A percentile compares a stretch with the other conserved stretches of the same genome.
Evolutionary conservation across 179 eudicot genomes (phyloP).

Genomic region (Sideroxylon spinosum): DNA sequence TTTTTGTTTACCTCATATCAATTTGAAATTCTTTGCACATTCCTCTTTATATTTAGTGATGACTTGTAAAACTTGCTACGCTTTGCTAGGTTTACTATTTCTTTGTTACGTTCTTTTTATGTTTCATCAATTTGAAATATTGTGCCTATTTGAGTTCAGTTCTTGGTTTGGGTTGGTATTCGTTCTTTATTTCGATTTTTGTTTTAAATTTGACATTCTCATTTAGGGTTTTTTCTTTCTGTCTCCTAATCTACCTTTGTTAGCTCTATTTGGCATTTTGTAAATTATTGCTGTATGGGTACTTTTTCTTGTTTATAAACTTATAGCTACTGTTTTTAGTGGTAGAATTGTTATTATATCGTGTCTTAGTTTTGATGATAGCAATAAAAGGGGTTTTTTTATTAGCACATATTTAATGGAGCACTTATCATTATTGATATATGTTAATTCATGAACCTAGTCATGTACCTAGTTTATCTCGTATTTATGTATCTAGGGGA

Average conservation of each 20-base stretch:
- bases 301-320: not conserved
- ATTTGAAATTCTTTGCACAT: not conserved
- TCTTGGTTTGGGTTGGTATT: not conserved
- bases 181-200: not conserved
- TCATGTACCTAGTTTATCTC: no score
- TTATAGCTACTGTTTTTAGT: constrained; percentile 1
- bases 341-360: not conserved
- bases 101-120: not conserved
- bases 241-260: constrained; percentile 3
- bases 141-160: not conserved
- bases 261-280: not conserved
- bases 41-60: not conserved
- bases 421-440: not conserved
- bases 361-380: not conserved
- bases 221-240: constrained; percentile 11
- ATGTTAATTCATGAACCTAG: no score
- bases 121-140: not conserved
- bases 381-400: not conserved
- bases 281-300: not conserved
- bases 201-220: not conserved
- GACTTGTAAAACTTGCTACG: not conserved
- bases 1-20: not conserved
- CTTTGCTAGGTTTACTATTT: not conserved
- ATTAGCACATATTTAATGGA: not conserved
- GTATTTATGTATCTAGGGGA: no score